Conservation (phyloP, 2,329 filamentous ascomycete genomes). For the Cytospora schulzeri region DNA sequence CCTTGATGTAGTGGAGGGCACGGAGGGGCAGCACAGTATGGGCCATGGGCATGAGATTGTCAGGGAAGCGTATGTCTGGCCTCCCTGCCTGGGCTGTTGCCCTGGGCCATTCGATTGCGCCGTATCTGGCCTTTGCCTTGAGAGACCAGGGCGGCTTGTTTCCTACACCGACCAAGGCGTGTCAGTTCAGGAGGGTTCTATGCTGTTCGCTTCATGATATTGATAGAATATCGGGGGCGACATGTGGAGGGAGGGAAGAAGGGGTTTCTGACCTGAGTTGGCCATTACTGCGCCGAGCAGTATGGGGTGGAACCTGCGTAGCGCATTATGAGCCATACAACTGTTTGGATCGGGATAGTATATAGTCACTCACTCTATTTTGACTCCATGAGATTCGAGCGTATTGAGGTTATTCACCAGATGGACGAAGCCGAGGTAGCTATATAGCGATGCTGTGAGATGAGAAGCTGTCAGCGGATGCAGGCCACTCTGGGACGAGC, state of each 20-base stretch:
- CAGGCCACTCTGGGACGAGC: constrained; percentile 1
- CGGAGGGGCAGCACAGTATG: constrained; percentile 61
- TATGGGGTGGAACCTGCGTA: constrained; percentile 66
- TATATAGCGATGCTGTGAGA: constrained; percentile 63
- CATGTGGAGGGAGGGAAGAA: background rate
- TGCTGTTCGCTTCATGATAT: too few relatives aligned
- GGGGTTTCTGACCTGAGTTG: constrained; percentile 49
- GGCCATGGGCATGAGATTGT: constrained; percentile 46
- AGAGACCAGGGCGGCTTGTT: constrained; percentile 77
- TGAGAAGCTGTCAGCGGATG: background rate
- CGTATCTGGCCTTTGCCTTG: constrained; percentile 66
- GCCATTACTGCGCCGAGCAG: constrained; percentile 70
- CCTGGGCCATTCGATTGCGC: constrained; percentile 44
- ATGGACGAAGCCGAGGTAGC: constrained; percentile 59
- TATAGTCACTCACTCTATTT: constrained; percentile 61
- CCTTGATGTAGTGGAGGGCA: constrained; percentile 67
- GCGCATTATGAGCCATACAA: constrained; percentile 3
- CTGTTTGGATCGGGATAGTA: background rate
- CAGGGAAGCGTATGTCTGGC: constrained; percentile 41
- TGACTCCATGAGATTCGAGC: constrained; percentile 60
- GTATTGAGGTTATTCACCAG: constrained; percentile 57
- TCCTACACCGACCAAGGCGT: constrained; percentile 53
- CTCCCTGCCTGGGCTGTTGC: constrained; percentile 43
- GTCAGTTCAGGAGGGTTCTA: background rate
- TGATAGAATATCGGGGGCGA: too few relatives aligned